These are phyloP conservation scores for Epithele typhae DNA, from an alignment of 768 basidiomycete species.

Conservation along the genomic window DNA sequence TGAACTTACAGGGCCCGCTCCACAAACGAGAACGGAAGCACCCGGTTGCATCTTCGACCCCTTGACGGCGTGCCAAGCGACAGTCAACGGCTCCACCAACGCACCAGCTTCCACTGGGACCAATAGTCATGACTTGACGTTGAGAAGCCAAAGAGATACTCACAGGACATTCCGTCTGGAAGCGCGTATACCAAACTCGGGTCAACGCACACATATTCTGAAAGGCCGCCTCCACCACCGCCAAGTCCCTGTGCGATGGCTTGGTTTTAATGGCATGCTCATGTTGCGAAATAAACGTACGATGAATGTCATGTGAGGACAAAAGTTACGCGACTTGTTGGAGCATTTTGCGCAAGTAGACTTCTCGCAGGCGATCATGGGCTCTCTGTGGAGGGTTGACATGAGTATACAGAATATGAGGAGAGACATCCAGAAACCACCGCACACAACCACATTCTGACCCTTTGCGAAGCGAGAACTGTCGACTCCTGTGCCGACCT, in stretches of 20 bases:
- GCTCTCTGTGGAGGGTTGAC: constrained; percentile 31
- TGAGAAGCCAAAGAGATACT: constrained; percentile 11
- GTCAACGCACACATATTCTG: constrained; percentile 37
- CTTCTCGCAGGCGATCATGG: constrained; percentile 37
- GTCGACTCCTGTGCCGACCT: constrained; percentile 15
- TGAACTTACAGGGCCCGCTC: constrained; percentile 40
- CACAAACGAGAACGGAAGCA: constrained; percentile 36
- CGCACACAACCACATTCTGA: constrained; percentile 19
- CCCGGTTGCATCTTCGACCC: constrained; percentile 35
- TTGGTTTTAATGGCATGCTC: too few relatives aligned
- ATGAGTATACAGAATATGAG: not conserved
- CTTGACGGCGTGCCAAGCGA: constrained; percentile 43
- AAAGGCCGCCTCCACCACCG: constrained; percentile 38
- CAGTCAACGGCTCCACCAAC: constrained; percentile 43
- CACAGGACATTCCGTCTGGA: constrained; percentile 35
- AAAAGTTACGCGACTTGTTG: constrained; percentile 30
- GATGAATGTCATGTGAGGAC: constrained; percentile 30
- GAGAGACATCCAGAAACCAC: too few relatives aligned
- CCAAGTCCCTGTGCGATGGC: constrained; percentile 35
- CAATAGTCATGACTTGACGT: too few relatives aligned
- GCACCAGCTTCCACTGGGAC: constrained; percentile 42
- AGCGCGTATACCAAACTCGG: constrained; percentile 34
- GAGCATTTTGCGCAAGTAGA: constrained; percentile 31
- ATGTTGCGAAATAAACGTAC: too few relatives aligned
- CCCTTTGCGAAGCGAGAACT: constrained; percentile 7